Percentiles rank a stretch among this genome's conserved stretches.
These are phyloP conservation scores for Penicillium arizonense DNA, from an alignment of 495 filamentous ascomycete species.

Conservation along the genomic window DNA sequence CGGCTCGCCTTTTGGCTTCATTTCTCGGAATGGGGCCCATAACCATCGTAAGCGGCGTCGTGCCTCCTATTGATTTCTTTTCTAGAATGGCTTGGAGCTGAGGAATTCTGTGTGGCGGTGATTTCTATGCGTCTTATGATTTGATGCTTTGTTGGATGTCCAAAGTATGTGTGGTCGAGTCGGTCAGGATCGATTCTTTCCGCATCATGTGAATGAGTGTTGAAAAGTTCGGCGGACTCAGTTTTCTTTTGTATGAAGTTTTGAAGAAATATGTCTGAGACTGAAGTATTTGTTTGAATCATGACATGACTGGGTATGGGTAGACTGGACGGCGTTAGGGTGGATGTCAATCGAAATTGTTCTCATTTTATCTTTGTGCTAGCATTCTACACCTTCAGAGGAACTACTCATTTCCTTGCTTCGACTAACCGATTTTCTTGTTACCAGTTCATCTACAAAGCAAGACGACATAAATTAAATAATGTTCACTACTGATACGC, in stretches of 20 bases:
- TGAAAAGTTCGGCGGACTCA: background rate
- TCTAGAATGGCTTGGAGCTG: background rate
- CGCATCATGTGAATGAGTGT: background rate
- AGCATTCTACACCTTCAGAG: too few species aligned
- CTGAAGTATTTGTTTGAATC: too few species aligned
- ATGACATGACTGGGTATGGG: too few species aligned
- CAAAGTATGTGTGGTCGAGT: background rate
- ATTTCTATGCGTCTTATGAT: constrained; percentile 1
- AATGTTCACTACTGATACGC: constrained; percentile 7
- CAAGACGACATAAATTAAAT: background rate
- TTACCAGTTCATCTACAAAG: background rate
- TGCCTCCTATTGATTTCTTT: constrained; percentile 7
- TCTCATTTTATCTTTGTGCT: too few species aligned
- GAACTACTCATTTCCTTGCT: too few species aligned
- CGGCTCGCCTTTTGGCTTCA: background rate
- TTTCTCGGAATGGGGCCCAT: background rate
- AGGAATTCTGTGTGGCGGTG: background rate
- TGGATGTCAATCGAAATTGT: too few species aligned
- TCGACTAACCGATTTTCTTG: too few species aligned
- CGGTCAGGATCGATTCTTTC: too few species aligned
- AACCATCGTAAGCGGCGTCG: constrained; percentile 16
- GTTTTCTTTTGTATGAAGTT: background rate
- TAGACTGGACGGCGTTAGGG: too few species aligned
- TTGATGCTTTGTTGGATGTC: background rate
- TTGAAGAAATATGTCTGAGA: background rate